phyloP scores from a whole-genome alignment of 768 basidiomycete genomes.

The Auriscalpium microsporum region DNA sequence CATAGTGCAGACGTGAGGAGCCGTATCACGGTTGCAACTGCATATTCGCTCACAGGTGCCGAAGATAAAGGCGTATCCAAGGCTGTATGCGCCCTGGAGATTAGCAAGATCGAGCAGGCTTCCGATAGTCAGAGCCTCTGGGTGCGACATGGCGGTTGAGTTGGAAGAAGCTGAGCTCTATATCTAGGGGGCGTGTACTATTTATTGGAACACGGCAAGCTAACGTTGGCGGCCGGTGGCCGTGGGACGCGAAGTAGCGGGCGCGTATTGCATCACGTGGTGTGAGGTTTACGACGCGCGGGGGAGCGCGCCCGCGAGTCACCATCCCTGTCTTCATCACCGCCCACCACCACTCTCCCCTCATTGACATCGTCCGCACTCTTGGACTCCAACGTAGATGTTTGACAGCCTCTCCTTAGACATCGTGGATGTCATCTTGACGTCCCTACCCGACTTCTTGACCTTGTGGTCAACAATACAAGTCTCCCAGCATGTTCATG shows the following conservation, averaged over 20 bases:
- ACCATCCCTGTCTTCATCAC: not conserved
- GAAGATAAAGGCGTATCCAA: slow-evolving; percentile 56
- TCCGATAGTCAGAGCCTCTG: slow-evolving; percentile 8
- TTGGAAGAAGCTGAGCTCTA: not conserved
- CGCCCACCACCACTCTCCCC: not conserved
- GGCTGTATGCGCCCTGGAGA: slow-evolving; percentile 34
- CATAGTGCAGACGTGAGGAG: not conserved
- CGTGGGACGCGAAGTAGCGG: too few species aligned
- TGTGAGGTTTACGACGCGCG: not conserved
- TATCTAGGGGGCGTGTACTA: not conserved
- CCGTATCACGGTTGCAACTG: not conserved
- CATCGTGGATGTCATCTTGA: not conserved
- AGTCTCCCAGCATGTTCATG: not conserved
- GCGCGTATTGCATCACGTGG: not conserved
- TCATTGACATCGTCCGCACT: not conserved
- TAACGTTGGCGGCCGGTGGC: too few species aligned
- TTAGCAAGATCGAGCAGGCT: slow-evolving; percentile 18
- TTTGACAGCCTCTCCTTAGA: not conserved
- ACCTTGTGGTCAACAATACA: not conserved
- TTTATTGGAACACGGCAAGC: too few species aligned
- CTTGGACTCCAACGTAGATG: not conserved
- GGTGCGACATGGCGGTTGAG: slow-evolving; percentile 11
- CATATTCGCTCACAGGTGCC: slow-evolving; percentile 52
- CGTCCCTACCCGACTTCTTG: not conserved
- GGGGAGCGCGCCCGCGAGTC: not conserved